A percentile compares a stretch with the other conserved stretches of the same genome.
Conservation (phyloP, 257 asterid species). For the Misopates orontium region DNA sequence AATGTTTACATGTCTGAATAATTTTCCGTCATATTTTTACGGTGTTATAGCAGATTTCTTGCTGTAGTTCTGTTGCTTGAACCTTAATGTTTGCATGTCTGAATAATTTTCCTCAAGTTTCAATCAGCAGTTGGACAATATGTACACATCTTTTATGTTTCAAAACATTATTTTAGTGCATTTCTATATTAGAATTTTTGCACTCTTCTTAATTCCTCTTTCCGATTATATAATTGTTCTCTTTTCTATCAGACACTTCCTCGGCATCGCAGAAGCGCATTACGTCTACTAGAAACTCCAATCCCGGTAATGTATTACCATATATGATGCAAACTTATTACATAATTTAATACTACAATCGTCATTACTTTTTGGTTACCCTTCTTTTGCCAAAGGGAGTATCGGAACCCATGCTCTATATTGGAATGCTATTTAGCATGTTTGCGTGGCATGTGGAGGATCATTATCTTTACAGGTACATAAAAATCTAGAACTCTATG, state of each 20-base stretch:
- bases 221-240: not conserved
- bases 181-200: not conserved
- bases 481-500: not conserved
- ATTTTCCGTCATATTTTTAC: too few species aligned
- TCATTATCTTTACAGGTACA: conserved; percentile 47
- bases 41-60: too few species aligned
- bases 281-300: conserved; percentile 38
- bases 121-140: too few species aligned
- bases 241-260: conserved; percentile 34
- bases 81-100: too few species aligned
- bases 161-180: too few species aligned
- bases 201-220: not conserved
- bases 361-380: not conserved
- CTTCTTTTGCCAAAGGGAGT: conserved; percentile 38
- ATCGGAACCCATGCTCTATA: conserved; percentile 48
- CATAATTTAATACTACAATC: not conserved
- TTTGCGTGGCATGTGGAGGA: conserved; percentile 61
- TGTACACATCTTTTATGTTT: too few species aligned
- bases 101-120: too few species aligned
- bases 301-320: conserved; percentile 36
- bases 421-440: conserved; percentile 54
- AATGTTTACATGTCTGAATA: too few species aligned
- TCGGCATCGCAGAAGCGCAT: conserved; percentile 24
- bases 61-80: not conserved
- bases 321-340: not conserved